Conservation (phyloP, 1,284 basidiomycete species). For the Heterobasidion irregulare region DNA sequence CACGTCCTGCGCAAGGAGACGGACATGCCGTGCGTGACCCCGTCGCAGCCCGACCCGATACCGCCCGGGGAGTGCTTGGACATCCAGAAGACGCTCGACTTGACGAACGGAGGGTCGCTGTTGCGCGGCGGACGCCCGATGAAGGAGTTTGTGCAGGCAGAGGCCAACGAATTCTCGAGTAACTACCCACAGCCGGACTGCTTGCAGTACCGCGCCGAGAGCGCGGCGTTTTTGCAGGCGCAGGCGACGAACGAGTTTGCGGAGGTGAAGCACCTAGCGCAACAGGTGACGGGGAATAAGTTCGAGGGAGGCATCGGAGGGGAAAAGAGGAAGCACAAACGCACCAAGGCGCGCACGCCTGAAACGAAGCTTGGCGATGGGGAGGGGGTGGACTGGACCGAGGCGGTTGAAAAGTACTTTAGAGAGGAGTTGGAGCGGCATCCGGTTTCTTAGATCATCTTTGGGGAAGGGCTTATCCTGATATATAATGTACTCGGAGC, state of each 20-base stretch:
- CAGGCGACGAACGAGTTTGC: conserved; percentile 63
- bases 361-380: not conserved
- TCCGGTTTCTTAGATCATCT: no score
- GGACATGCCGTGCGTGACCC: conserved; percentile 92
- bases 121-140: conserved; percentile 49
- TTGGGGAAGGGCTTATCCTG: no score
- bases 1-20: conserved; percentile 91
- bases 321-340: not conserved
- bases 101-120: conserved; percentile 61
- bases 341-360: not conserved
- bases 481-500: no score
- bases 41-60: conserved; percentile 81
- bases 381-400: conserved; percentile 5
- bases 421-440: no score
- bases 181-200: conserved; percentile 50
- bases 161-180: conserved; percentile 18
- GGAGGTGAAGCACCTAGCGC: conserved; percentile 60
- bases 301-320: conserved; percentile 27
- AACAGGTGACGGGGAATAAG: conserved; percentile 34
- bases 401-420: conserved; percentile 6
- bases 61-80: conserved; percentile 81
- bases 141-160: conserved; percentile 21
- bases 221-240: conserved; percentile 59
- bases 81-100: conserved; percentile 59
- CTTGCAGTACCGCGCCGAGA: conserved; percentile 52